A percentile compares a stretch with the other conserved stretches of the same genome.
Conservation (phyloP, 768 basidiomycete genomes). For the Psilocybe sp. region DNA sequence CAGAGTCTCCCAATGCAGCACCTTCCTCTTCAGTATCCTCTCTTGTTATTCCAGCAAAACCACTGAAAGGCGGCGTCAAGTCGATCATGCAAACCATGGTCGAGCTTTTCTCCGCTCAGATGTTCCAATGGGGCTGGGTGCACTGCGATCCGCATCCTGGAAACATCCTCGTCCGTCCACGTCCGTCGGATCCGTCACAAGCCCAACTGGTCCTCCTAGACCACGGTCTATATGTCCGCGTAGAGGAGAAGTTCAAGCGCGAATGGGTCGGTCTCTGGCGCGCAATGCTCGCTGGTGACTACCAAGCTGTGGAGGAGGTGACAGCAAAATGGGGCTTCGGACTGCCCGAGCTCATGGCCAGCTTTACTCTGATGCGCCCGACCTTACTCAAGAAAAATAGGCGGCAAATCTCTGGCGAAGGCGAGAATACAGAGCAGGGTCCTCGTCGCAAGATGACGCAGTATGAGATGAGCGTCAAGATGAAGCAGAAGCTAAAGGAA, state of each 20-base stretch:
- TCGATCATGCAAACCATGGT: conserved; percentile 84
- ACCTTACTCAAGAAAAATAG: conserved; percentile 40
- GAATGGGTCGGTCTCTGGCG: conserved; percentile 83
- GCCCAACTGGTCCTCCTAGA: conserved; percentile 84
- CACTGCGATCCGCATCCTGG: conserved; percentile 79
- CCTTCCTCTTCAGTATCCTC: conserved; percentile 15
- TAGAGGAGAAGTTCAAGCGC: conserved; percentile 62
- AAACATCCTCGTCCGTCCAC: conserved; percentile 71
- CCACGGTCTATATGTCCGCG: conserved; percentile 84
- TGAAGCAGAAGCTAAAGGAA: conserved; percentile 64
- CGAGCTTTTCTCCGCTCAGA: conserved; percentile 83
- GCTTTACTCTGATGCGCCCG: conserved; percentile 68
- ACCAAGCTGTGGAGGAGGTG: conserved; percentile 45
- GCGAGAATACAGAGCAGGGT: conserved; percentile 19
- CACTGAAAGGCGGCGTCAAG: conserved; percentile 58
- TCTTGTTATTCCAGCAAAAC: conserved; percentile 26
- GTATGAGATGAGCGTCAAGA: conserved; percentile 65
- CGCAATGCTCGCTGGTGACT: conserved; percentile 56
- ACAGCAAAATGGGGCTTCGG: conserved; percentile 68
- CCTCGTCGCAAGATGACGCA: conserved; percentile 41
- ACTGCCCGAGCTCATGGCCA: conserved; percentile 69
- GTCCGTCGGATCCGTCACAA: conserved; percentile 39
- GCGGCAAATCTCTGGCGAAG: conserved; percentile 19
- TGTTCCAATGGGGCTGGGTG: conserved; percentile 91
- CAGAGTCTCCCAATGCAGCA: conserved; percentile 12